These are phyloP conservation scores for Russula sp. DNA, from an alignment of 768 basidiomycete species.

Conservation along the genomic window DNA sequence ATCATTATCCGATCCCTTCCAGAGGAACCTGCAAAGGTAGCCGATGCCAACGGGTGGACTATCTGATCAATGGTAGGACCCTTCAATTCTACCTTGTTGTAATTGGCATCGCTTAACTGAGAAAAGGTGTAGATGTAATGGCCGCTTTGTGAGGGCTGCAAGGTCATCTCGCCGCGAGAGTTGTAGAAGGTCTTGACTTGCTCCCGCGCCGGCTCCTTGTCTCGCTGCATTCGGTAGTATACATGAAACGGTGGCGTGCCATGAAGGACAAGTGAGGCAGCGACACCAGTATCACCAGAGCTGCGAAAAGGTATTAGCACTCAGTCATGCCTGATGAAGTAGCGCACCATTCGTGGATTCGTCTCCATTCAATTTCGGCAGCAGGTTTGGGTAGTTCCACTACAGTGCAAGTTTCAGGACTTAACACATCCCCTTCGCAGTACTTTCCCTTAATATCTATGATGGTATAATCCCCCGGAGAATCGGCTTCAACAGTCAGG, in stretches of 20 bases:
- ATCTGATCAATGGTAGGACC: constrained; percentile 80
- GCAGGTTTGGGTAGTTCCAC: constrained; percentile 69
- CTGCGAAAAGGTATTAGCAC: constrained; percentile 34
- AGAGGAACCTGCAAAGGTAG: constrained; percentile 50
- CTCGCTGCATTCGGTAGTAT: constrained; percentile 67
- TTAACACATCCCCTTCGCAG: constrained; percentile 78
- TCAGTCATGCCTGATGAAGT: not conserved
- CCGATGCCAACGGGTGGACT: constrained; percentile 83
- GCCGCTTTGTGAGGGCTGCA: constrained; percentile 86
- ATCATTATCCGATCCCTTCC: constrained; percentile 49
- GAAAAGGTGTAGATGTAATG: constrained; percentile 81
- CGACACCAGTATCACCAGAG: constrained; percentile 88
- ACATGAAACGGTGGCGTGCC: constrained; percentile 88
- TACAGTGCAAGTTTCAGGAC: constrained; percentile 76
- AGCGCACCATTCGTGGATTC: constrained; percentile 82
- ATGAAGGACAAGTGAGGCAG: constrained; percentile 77
- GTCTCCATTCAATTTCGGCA: constrained; percentile 84
- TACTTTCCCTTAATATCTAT: constrained; percentile 65
- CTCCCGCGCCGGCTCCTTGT: constrained; percentile 59
- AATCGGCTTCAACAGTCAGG: constrained; percentile 43
- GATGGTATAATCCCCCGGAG: constrained; percentile 77
- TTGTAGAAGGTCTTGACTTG: constrained; percentile 52
- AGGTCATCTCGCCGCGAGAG: constrained; percentile 74
- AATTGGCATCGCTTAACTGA: constrained; percentile 77
- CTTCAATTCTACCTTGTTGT: constrained; percentile 66